Conservation (phyloP, 2,329 filamentous ascomycete genomes). For the Fusarium sp. region DNA sequence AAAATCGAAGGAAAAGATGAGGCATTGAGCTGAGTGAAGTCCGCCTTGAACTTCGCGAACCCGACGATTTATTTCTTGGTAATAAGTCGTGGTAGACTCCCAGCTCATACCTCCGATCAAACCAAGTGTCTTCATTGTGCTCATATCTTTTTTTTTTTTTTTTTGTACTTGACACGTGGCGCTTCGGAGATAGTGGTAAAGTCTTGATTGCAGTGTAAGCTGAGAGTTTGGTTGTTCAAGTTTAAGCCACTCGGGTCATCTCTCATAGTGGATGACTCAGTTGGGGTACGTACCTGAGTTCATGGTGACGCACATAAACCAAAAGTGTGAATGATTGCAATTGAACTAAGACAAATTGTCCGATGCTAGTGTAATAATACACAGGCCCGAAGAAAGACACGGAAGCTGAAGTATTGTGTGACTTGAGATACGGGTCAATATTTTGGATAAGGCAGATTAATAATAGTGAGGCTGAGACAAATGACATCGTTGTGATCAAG, state of each 20-base stretch:
- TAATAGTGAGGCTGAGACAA: not conserved
- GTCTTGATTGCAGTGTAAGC: not conserved
- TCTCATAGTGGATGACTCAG: not conserved
- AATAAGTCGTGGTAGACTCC: conserved; percentile 45
- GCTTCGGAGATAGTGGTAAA: not conserved
- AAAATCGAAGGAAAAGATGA: conserved; percentile 47
- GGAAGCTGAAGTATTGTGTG: too few species aligned
- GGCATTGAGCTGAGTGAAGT: conserved; percentile 39
- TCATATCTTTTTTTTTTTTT: not conserved
- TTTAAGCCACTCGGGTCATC: not conserved
- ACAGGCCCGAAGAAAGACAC: too few species aligned
- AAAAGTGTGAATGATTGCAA: too few species aligned
- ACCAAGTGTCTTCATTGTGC: conserved; percentile 45
- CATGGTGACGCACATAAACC: not conserved
- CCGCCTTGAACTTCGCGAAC: conserved; percentile 40
- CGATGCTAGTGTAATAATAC: too few species aligned
- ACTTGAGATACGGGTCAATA: too few species aligned
- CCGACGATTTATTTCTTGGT: conserved; percentile 44
- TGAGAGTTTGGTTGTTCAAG: not conserved
- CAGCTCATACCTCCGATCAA: conserved; percentile 47
- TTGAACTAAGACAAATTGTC: too few species aligned
- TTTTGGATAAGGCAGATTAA: too few species aligned
- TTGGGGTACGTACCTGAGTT: not conserved
- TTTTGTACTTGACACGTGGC: not conserved
- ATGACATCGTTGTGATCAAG: not conserved